Evolutionary conservation across 2,329 filamentous ascomycete species (phyloP).

Genomic region (Cytospora piceicola): DNA sequence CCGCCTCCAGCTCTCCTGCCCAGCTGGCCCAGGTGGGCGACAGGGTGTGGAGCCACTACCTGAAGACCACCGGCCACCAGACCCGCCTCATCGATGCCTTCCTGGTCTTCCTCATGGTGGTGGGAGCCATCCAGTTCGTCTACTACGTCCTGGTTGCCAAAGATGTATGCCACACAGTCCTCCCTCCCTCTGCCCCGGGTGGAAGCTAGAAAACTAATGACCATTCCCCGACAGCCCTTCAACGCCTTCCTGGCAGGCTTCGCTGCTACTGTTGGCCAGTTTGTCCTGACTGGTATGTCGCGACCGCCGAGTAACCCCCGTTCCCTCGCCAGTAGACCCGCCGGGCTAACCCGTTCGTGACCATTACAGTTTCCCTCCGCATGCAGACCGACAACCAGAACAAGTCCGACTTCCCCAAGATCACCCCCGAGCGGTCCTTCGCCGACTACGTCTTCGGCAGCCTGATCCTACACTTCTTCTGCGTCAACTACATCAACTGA

Average conservation of each 20-base stretch:
- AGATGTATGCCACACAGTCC: constrained; percentile 69
- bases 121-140: constrained; percentile 88
- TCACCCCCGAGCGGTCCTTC: constrained; percentile 90
- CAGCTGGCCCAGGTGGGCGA: constrained; percentile 36
- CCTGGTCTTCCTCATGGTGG: constrained; percentile 81
- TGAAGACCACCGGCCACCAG: constrained; percentile 80
- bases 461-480: constrained; percentile 97
- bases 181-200: no score
- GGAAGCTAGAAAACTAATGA: constrained; percentile 33
- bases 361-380: constrained; percentile 66
- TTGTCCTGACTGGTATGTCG: constrained; percentile 83
- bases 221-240: constrained; percentile 72
- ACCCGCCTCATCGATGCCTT: constrained; percentile 92
- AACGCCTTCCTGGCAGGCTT: constrained; percentile 98
- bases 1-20: neutral
- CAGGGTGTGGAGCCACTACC: constrained; percentile 72
- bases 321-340: neutral
- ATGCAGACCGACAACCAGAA: constrained; percentile 91
- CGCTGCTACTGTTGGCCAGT: constrained; percentile 91
- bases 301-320: neutral
- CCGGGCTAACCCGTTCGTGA: constrained; percentile 14
- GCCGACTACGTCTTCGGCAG: constrained; percentile 96
- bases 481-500: constrained; percentile 99
- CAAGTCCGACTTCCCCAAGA: constrained; percentile 73
- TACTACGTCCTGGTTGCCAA: constrained; percentile 94